A percentile compares a stretch with the other conserved stretches of the same genome.
Conservation (phyloP, 2,329 filamentous ascomycete species). For the Colletotrichum australisinense region DNA sequence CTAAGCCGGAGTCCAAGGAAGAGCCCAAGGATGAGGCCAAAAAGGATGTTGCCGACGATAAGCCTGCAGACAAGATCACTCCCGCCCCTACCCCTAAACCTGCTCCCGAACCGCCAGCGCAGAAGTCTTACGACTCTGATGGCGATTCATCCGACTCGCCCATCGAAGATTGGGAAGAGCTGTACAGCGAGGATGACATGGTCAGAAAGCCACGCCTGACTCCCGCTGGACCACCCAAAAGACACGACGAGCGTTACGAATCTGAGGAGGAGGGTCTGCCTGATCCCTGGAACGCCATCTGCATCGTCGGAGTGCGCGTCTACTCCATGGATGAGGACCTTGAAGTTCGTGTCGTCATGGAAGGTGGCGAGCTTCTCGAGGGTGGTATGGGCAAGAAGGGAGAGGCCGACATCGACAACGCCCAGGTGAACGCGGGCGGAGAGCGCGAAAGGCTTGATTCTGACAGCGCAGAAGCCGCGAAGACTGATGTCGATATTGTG, state of each 20-base stretch:
- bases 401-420: conserved; percentile 66
- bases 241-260: conserved; percentile 54
- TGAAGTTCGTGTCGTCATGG: conserved; percentile 66
- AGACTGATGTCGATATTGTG: neutral
- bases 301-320: conserved; percentile 69
- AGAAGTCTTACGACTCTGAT: conserved; percentile 50
- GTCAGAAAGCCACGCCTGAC: conserved; percentile 60
- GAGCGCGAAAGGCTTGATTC: conserved; percentile 45
- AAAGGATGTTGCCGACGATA: conserved; percentile 31
- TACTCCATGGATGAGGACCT: conserved; percentile 69
- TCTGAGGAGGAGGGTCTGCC: conserved; percentile 68
- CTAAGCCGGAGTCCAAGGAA: conserved; percentile 3
- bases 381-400: conserved; percentile 69
- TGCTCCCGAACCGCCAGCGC: conserved; percentile 9
- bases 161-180: conserved; percentile 68
- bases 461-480: conserved; percentile 40
- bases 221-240: conserved; percentile 47
- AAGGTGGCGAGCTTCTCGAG: conserved; percentile 64
- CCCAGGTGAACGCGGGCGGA: conserved; percentile 66
- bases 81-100: conserved; percentile 27
- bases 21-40: conserved; percentile 32
- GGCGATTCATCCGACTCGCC: conserved; percentile 70
- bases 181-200: conserved; percentile 70
- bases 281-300: conserved; percentile 72
- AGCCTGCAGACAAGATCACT: conserved; percentile 32